Conservation (phyloP, 2,329 filamentous ascomycete genomes). For the Colletotrichum tanaceti region DNA sequence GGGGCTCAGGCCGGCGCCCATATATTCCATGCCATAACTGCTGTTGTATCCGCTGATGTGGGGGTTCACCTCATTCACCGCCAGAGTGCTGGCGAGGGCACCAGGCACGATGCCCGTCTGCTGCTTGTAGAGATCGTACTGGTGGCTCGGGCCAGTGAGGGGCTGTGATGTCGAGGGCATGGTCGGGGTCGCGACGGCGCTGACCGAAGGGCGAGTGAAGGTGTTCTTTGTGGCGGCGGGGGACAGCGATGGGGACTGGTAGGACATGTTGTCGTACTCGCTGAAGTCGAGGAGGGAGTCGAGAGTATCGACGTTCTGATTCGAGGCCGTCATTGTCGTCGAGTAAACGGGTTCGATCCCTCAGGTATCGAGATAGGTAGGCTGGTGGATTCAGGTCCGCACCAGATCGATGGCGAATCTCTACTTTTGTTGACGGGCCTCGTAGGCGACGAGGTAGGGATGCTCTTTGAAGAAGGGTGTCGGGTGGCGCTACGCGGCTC, state of each 20-base stretch:
- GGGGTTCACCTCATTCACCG: constrained; percentile 73
- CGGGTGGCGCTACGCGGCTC: neutral
- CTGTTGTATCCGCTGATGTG: constrained; percentile 66
- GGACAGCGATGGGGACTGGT: constrained; percentile 71
- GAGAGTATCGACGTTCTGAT: constrained; percentile 61
- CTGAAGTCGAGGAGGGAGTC: constrained; percentile 71
- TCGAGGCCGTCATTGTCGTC: constrained; percentile 54
- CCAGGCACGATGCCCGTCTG: constrained; percentile 93
- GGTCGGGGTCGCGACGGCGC: constrained; percentile 66
- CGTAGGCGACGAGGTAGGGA: neutral
- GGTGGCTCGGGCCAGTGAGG: constrained; percentile 86
- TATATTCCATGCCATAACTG: constrained; percentile 62
- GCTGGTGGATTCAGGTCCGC: constrained; percentile 14
- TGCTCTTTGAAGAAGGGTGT: neutral
- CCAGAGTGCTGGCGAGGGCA: constrained; percentile 82
- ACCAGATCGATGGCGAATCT: constrained; percentile 7
- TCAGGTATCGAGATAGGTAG: constrained; percentile 15
- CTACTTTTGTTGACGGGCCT: neutral
- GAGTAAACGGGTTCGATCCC: constrained; percentile 29
- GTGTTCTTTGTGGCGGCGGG: constrained; percentile 64
- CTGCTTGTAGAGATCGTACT: constrained; percentile 95
- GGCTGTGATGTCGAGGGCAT: constrained; percentile 65
- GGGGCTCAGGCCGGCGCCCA: constrained; percentile 66
- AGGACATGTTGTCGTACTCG: constrained; percentile 71
- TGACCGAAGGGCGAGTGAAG: constrained; percentile 63